phyloP scores from a whole-genome alignment of 1,139 yeast species.

The Candida albicans region DNA sequence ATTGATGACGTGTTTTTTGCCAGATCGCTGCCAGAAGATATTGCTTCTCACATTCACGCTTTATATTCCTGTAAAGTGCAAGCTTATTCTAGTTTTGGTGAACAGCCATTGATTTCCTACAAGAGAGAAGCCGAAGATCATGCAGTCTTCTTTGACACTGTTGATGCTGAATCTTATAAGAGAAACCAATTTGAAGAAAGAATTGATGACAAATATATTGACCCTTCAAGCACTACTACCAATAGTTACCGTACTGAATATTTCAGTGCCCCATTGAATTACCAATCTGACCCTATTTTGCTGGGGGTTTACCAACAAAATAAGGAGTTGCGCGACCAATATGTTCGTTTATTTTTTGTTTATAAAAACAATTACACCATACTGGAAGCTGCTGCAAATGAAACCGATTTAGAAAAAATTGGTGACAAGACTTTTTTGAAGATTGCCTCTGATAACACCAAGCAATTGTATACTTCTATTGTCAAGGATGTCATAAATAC shows the following conservation, averaged over 20 bases:
- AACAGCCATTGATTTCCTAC: conserved; percentile 63
- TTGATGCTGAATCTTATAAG: conserved; percentile 35
- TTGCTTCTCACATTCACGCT: conserved; percentile 82
- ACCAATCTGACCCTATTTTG: conserved; percentile 47
- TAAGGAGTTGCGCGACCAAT: conserved; percentile 43
- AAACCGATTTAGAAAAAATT: conserved; percentile 59
- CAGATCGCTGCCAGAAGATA: conserved; percentile 74
- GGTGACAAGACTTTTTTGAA: conserved; percentile 80
- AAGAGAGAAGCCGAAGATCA: conserved; percentile 78
- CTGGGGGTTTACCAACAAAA: conserved; percentile 42
- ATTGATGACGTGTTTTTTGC: conserved; percentile 93
- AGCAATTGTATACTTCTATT: conserved; percentile 69
- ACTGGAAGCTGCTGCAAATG: conserved; percentile 30
- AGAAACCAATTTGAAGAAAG: conserved; percentile 56
- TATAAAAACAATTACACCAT: conserved; percentile 67
- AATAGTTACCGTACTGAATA: conserved; percentile 75
- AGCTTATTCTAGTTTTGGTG: conserved; percentile 54
- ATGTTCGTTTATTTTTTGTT: conserved; percentile 79
- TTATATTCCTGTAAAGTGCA: conserved; percentile 91
- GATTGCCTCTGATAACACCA: conserved; percentile 80
- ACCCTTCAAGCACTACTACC: conserved; percentile 46
- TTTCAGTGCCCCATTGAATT: conserved; percentile 67
- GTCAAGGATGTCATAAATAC: conserved; percentile 69
- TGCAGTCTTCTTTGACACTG: conserved; percentile 87
- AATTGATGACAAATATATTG: conserved; percentile 81